Percentiles rank a stretch among this genome's conserved stretches.
These are phyloP conservation scores for Aquilaria malaccensis DNA, from an alignment of 345 rosid species.

Conservation along the genomic window DNA sequence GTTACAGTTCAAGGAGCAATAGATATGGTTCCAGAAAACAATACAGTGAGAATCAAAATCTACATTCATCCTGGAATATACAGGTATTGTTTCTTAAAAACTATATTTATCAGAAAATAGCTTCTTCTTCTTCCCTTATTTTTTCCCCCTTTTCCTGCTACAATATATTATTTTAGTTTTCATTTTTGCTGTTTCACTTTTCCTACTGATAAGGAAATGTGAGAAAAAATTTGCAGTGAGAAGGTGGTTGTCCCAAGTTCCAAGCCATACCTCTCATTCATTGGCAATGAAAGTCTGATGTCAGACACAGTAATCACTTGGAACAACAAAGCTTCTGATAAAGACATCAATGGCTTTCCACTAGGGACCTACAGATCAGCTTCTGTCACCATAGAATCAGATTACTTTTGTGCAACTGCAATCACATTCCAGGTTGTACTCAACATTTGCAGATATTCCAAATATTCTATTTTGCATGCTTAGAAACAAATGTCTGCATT, in stretches of 20 bases:
- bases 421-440: slow-evolving; percentile 59
- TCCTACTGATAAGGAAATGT: no score
- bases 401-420: slow-evolving; percentile 69
- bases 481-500: no score
- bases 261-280: slow-evolving; percentile 70
- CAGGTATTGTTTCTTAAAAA: slow-evolving; percentile 32
- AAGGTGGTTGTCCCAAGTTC: slow-evolving; percentile 50
- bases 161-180: background rate
- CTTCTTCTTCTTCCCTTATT: background rate
- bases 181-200: background rate
- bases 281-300: slow-evolving; percentile 39
- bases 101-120: no score
- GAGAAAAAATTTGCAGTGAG: slow-evolving; percentile 38
- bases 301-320: slow-evolving; percentile 48
- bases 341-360: slow-evolving; percentile 25
- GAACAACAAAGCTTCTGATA: slow-evolving; percentile 69
- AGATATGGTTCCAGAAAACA: slow-evolving; percentile 55
- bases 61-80: slow-evolving; percentile 69
- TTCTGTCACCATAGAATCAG: slow-evolving; percentile 54
- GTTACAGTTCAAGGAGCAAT: slow-evolving; percentile 76
- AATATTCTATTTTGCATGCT: no score
- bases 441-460: no score
- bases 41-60: slow-evolving; percentile 61
- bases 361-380: slow-evolving; percentile 72
- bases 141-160: background rate